A percentile compares a stretch with the other conserved stretches of the same genome.
Conservation (phyloP, 1,284 basidiomycete species). For the Irpex sp. region DNA sequence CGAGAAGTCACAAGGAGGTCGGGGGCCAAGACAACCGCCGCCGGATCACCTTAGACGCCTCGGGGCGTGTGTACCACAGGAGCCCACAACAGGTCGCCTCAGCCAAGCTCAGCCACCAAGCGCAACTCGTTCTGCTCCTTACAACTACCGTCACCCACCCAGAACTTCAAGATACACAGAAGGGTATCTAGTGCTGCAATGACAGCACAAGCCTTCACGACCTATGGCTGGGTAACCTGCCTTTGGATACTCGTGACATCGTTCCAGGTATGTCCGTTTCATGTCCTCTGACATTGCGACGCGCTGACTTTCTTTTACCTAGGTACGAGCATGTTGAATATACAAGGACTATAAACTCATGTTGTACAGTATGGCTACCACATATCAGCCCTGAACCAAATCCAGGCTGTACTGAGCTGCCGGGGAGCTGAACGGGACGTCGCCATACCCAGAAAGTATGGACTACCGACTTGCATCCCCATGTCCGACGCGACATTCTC, state of each 20-base stretch:
- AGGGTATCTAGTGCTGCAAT: slow-evolving; percentile 5
- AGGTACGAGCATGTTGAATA: slow-evolving; percentile 2
- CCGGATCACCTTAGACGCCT: neutral
- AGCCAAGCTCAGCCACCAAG: neutral
- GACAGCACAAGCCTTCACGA: slow-evolving; percentile 38
- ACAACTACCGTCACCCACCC: neutral
- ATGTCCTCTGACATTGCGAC: neutral
- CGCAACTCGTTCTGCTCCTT: neutral
- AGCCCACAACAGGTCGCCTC: neutral
- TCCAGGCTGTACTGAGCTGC: slow-evolving; percentile 76
- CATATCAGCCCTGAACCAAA: slow-evolving; percentile 84
- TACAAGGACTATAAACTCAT: slow-evolving; percentile 5
- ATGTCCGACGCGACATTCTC: slow-evolving; percentile 77
- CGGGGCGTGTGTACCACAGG: neutral
- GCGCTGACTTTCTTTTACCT: neutral
- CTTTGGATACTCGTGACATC: slow-evolving; percentile 58
- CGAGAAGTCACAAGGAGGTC: too few species aligned
- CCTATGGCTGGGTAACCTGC: slow-evolving; percentile 56
- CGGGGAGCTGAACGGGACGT: slow-evolving; percentile 17
- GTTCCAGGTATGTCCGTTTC: slow-evolving; percentile 46
- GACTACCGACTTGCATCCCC: slow-evolving; percentile 64
- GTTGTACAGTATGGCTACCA: slow-evolving; percentile 67
- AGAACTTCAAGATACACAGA: neutral
- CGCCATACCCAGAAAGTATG: slow-evolving; percentile 18
- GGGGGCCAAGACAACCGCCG: too few species aligned